phyloP scores from a whole-genome alignment of 1,284 basidiomycete genomes.

The Pseudozyma flocculosa region DNA sequence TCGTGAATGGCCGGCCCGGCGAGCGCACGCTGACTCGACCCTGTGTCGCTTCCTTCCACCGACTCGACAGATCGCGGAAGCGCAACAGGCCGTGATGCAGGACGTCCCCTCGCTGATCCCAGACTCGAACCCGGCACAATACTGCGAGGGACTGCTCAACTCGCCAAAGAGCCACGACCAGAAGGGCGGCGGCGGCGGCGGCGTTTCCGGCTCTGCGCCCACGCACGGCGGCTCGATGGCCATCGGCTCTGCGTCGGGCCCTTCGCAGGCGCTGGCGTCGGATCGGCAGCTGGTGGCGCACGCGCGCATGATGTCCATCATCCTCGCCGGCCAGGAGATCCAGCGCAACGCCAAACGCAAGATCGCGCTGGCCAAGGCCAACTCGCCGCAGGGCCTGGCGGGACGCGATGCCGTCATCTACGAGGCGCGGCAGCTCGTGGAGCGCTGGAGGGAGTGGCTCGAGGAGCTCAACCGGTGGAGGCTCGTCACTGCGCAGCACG shows the following conservation, averaged over 20 bases:
- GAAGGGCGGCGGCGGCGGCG: no score
- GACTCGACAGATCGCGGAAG: constrained; percentile 26
- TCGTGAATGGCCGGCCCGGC: no score
- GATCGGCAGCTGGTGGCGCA: constrained; percentile 46
- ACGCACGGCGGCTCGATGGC: no score
- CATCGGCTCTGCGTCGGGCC: no score
- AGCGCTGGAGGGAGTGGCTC: constrained; percentile 35
- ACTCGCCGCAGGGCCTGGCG: no score
- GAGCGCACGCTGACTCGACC: no score
- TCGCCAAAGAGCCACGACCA: constrained; percentile 5
- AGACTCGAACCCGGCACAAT: constrained; percentile 26
- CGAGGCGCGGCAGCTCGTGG: constrained; percentile 21
- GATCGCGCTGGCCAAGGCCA: constrained; percentile 2
- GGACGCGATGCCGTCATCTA: constrained; percentile 1
- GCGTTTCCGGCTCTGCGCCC: no score
- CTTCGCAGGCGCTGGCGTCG: constrained; percentile 12
- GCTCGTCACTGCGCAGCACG: constrained; percentile 29
- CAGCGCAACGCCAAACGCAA: constrained; percentile 24
- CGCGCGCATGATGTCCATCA: constrained; percentile 41
- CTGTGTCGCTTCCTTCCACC: no score
- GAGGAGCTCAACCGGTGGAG: constrained; percentile 40
- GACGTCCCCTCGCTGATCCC: constrained; percentile 37
- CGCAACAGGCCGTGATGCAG: constrained; percentile 43
- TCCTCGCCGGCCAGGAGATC: constrained; percentile 32
- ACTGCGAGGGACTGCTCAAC: constrained; percentile 39